Conservation (phyloP, 257 asterid species). For the Buddleja alternifolia region DNA sequence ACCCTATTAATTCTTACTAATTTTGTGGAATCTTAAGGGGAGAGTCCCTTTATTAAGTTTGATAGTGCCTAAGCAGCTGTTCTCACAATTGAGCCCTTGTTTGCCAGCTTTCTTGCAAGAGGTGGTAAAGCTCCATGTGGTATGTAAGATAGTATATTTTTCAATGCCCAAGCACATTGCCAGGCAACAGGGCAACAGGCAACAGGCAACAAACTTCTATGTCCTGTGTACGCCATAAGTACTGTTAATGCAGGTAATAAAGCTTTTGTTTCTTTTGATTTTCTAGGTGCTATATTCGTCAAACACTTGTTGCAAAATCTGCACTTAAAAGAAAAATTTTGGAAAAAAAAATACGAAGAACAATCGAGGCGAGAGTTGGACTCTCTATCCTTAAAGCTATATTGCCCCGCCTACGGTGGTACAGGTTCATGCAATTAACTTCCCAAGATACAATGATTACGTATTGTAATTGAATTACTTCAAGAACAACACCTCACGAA, state of each 20-base stretch:
- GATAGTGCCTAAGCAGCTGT: conserved; percentile 99
- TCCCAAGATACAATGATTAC: too few species aligned
- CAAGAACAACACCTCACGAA: too few species aligned
- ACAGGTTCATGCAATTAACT: too few species aligned
- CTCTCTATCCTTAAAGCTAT: too few species aligned
- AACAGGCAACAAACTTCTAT: conserved; percentile 85
- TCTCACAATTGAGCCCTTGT: conserved; percentile 95
- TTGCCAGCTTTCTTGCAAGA: conserved; percentile 88
- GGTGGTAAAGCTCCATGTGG: conserved; percentile 93
- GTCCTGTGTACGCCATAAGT: conserved; percentile 96
- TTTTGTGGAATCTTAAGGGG: conserved; percentile 78
- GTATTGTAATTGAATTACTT: too few species aligned
- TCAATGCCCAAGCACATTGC: conserved; percentile 99
- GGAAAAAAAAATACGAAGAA: too few species aligned
- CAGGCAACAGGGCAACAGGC: too few species aligned
- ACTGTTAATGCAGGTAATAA: conserved; percentile 88
- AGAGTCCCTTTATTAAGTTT: conserved; percentile 96
- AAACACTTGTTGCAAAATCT: too few species aligned
- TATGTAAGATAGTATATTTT: conserved; percentile 73
- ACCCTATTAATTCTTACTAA: conserved; percentile 77
- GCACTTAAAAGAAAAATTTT: too few species aligned
- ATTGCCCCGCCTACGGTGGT: too few species aligned
- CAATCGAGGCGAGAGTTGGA: too few species aligned
- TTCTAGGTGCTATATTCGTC: conserved; percentile 95
- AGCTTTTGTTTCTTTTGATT: conserved; percentile 88